A percentile compares a stretch with the other conserved stretches of the same genome.
These are phyloP conservation scores for Paracorniculantispora psalliotae DNA, from an alignment of 2,329 filamentous ascomycete species.

Conservation along the genomic window DNA sequence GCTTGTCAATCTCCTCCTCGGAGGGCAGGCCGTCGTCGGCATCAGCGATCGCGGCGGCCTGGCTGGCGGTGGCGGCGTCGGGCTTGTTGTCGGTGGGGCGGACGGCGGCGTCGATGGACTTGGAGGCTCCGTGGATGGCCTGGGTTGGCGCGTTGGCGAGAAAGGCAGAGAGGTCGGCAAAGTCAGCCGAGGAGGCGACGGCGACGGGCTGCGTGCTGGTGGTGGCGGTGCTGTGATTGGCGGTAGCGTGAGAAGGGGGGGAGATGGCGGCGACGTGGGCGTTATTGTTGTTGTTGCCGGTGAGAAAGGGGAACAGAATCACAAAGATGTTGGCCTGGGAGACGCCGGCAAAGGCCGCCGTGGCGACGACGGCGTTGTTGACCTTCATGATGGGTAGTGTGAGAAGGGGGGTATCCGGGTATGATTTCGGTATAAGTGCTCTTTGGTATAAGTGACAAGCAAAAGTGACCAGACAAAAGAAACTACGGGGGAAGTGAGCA, in stretches of 20 bases:
- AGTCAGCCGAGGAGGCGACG: conserved; percentile 31
- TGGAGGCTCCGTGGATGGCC: not conserved
- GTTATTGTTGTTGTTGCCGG: too few species aligned
- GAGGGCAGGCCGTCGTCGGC: conserved; percentile 6
- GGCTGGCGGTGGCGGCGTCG: conserved; percentile 25
- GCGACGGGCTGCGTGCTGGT: not conserved
- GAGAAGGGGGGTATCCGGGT: too few species aligned
- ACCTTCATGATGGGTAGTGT: too few species aligned
- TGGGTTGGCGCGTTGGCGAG: conserved; percentile 40
- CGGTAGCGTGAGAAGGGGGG: too few species aligned
- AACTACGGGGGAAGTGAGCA: too few species aligned
- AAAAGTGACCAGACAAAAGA: too few species aligned
- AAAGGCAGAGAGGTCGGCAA: conserved; percentile 39
- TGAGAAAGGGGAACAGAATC: too few species aligned
- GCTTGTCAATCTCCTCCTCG: conserved; percentile 4
- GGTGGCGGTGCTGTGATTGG: not conserved
- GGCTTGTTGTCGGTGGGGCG: conserved; percentile 41
- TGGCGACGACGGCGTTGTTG: too few species aligned
- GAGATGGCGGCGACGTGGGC: too few species aligned
- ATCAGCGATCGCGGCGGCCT: not conserved
- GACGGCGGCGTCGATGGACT: conserved; percentile 28
- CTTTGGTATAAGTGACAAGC: too few species aligned
- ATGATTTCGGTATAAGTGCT: too few species aligned
- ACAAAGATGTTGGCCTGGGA: not conserved
- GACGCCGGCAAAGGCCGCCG: too few species aligned